phyloP scores from a whole-genome alignment of 805 yeast genomes.

The Yarrowia keelungensis region DNA sequence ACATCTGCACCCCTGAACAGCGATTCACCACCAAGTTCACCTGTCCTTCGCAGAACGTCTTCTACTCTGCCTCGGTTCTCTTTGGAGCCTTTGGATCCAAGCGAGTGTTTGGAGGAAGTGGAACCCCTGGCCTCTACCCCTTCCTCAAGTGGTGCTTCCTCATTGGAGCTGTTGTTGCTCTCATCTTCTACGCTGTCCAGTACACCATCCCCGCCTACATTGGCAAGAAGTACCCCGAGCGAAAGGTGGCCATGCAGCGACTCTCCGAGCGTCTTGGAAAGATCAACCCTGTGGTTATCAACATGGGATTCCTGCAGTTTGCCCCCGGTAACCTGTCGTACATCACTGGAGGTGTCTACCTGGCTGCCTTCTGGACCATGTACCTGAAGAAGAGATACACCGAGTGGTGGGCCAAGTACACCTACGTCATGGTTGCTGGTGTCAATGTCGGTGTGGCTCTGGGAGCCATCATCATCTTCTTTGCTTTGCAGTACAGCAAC shows the following conservation, averaged over 20 bases:
- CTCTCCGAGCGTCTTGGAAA: slow-evolving; percentile 4
- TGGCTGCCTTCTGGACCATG: slow-evolving; percentile 57
- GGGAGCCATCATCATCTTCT: slow-evolving; percentile 56
- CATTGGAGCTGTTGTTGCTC: slow-evolving; percentile 53
- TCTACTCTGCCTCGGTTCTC: slow-evolving; percentile 58
- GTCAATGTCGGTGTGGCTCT: slow-evolving; percentile 59
- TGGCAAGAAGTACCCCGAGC: slow-evolving; percentile 40
- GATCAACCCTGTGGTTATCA: slow-evolving; percentile 54
- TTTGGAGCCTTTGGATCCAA: slow-evolving; percentile 72
- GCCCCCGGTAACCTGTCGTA: slow-evolving; percentile 55
- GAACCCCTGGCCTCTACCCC: slow-evolving; percentile 60
- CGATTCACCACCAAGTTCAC: slow-evolving; percentile 52
- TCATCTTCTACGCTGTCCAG: slow-evolving; percentile 24
- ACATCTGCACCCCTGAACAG: slow-evolving; percentile 46
- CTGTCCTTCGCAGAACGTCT: slow-evolving; percentile 52
- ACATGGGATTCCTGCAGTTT: slow-evolving; percentile 54
- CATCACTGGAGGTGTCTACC: slow-evolving; percentile 53
- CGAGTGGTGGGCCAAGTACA: slow-evolving; percentile 62
- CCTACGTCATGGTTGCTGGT: slow-evolving; percentile 58
- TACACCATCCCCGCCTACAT: slow-evolving; percentile 40
- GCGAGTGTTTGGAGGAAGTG: slow-evolving; percentile 45
- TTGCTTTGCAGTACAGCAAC: slow-evolving; percentile 52
- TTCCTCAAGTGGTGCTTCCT: slow-evolving; percentile 68
- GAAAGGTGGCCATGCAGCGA: slow-evolving; percentile 45
- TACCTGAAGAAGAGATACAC: slow-evolving; percentile 53